Evolutionary conservation across 169 alveolate species (phyloP).

Genomic region (Plasmodium adleri): DNA sequence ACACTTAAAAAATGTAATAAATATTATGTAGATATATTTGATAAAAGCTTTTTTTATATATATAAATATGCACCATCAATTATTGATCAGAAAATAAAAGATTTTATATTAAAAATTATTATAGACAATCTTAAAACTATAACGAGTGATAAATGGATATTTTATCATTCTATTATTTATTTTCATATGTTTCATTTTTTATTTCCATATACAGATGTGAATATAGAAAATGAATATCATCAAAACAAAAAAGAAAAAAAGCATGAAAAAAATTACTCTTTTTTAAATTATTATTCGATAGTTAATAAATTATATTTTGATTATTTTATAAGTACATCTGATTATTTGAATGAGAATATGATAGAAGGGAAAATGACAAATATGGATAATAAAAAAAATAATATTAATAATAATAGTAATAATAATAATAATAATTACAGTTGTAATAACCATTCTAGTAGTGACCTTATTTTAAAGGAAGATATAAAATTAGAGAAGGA

Average conservation of each 20-base stretch:
- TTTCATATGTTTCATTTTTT: slow-evolving; percentile 50
- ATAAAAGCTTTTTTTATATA: slow-evolving; percentile 47
- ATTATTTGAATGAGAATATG: not conserved
- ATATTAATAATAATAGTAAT: not conserved
- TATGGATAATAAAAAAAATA: not conserved
- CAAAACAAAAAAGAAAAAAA: not conserved
- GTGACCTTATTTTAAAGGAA: not conserved
- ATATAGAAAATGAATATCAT: not conserved
- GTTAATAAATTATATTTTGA: slow-evolving; percentile 50
- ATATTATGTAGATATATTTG: slow-evolving; percentile 29
- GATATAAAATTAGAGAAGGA: not conserved
- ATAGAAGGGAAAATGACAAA: not conserved
- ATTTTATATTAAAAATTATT: slow-evolving; percentile 41
- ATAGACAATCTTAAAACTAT: slow-evolving; percentile 54
- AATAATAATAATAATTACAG: not conserved
- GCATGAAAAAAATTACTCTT: slow-evolving; percentile 22
- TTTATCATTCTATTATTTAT: slow-evolving; percentile 48
- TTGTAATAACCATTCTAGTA: not conserved
- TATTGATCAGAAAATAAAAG: slow-evolving; percentile 59
- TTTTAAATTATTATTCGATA: slow-evolving; percentile 45
- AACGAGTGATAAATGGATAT: slow-evolving; percentile 32
- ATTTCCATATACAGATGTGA: slow-evolving; percentile 9
- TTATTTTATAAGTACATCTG: slow-evolving; percentile 20
- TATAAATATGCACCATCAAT: slow-evolving; percentile 53
- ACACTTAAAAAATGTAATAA: slow-evolving; percentile 11